Conservation (phyloP, 768 basidiomycete species). For the Xerocomellus dryophilus region DNA sequence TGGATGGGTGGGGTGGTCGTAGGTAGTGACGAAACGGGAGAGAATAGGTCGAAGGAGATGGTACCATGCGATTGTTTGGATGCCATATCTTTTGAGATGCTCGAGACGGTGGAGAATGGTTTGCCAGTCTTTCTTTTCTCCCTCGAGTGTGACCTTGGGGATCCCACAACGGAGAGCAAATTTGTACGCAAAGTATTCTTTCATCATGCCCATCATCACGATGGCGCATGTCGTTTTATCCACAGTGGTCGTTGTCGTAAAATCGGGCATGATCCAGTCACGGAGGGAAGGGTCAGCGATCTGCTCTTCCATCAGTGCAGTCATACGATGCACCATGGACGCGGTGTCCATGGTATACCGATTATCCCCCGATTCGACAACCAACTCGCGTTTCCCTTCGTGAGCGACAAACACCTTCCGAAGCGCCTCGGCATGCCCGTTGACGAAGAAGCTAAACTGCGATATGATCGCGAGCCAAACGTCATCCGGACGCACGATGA, state of each 20-base stretch:
- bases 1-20: slow-evolving; percentile 29
- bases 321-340: slow-evolving; percentile 23
- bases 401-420: slow-evolving; percentile 32
- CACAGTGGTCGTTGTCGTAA: slow-evolving; percentile 42
- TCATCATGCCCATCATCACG: slow-evolving; percentile 42
- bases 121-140: slow-evolving; percentile 40
- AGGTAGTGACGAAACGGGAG: slow-evolving; percentile 35
- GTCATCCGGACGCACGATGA: slow-evolving; percentile 49
- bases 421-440: slow-evolving; percentile 34
- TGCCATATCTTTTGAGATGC: slow-evolving; percentile 38
- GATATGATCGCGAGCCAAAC: slow-evolving; percentile 39
- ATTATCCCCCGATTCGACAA: slow-evolving; percentile 18
- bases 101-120: slow-evolving; percentile 36
- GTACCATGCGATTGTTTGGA: slow-evolving; percentile 37
- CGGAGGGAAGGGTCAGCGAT: slow-evolving; percentile 29
- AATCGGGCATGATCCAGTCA: slow-evolving; percentile 42
- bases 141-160: slow-evolving; percentile 44
- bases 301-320: slow-evolving; percentile 20
- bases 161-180: slow-evolving; percentile 38
- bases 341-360: slow-evolving; percentile 33
- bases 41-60: slow-evolving; percentile 41
- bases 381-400: slow-evolving; percentile 26
- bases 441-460: slow-evolving; percentile 41
- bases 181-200: slow-evolving; percentile 39
- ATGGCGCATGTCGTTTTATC: slow-evolving; percentile 40